A percentile compares a stretch with the other conserved stretches of the same genome.
These are phyloP conservation scores for Fusarium beomiforme DNA, from an alignment of 2,329 filamentous ascomycete species.

Conservation along the genomic window DNA sequence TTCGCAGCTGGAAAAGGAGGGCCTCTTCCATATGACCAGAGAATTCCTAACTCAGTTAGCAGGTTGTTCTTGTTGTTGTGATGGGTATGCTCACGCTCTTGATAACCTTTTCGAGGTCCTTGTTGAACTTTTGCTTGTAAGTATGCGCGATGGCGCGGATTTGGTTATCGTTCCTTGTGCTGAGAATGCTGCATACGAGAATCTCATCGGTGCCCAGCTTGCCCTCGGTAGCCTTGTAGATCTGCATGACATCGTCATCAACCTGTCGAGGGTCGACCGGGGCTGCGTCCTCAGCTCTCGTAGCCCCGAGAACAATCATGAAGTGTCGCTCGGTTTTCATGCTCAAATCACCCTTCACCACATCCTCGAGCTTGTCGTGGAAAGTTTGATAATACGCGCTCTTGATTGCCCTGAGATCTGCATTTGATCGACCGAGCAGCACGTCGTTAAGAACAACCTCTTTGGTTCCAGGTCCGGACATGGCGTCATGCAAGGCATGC, in stretches of 20 bases:
- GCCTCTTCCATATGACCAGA: slow-evolving; percentile 92
- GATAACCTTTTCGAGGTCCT: slow-evolving; percentile 77
- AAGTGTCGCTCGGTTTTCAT: slow-evolving; percentile 89
- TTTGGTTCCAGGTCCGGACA: slow-evolving; percentile 86
- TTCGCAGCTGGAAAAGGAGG: slow-evolving; percentile 79
- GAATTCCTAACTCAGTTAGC: slow-evolving; percentile 68
- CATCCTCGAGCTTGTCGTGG: slow-evolving; percentile 72
- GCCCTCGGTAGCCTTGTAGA: slow-evolving; percentile 82
- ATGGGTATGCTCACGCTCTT: slow-evolving; percentile 62
- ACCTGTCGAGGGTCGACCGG: slow-evolving; percentile 78
- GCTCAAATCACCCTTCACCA: slow-evolving; percentile 82
- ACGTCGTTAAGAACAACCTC: slow-evolving; percentile 88
- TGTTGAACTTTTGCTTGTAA: slow-evolving; percentile 78
- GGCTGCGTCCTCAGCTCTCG: slow-evolving; percentile 79
- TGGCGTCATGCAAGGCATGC: slow-evolving; percentile 73
- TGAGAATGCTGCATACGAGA: slow-evolving; percentile 81
- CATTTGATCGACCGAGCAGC: slow-evolving; percentile 83
- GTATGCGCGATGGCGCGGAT: slow-evolving; percentile 81
- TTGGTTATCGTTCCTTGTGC: slow-evolving; percentile 80
- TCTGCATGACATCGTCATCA: slow-evolving; percentile 77
- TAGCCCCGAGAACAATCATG: slow-evolving; percentile 79
- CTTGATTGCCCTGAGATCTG: slow-evolving; percentile 90
- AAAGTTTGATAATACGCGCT: slow-evolving; percentile 76
- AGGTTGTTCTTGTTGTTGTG: background rate
- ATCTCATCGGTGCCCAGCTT: slow-evolving; percentile 78